phyloP scores from a whole-genome alignment of 2,329 filamentous ascomycete genomes.

The Leptographium radiaticola region DNA sequence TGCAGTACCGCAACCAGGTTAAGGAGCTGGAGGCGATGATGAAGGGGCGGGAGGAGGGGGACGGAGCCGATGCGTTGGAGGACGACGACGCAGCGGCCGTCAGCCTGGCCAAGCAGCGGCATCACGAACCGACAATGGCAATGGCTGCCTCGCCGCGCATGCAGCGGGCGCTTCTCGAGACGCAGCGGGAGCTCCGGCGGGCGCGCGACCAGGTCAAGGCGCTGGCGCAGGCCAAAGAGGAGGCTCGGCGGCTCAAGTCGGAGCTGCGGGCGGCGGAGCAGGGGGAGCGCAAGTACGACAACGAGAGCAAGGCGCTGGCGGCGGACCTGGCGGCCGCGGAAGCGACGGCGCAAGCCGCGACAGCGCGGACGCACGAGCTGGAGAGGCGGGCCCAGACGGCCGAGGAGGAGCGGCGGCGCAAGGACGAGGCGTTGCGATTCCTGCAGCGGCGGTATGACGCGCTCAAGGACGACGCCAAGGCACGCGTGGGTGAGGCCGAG shows the following conservation, averaged over 20 bases:
- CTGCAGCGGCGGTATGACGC: constrained; percentile 34
- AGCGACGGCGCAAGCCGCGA: constrained; percentile 14
- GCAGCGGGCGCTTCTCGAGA: constrained; percentile 37
- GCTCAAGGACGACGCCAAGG: constrained; percentile 39
- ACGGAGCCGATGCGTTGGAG: constrained; percentile 13
- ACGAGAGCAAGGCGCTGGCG: constrained; percentile 21
- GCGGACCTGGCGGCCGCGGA: constrained; percentile 17
- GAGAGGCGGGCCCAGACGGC: constrained; percentile 17
- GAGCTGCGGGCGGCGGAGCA: constrained; percentile 35
- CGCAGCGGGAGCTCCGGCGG: constrained; percentile 38
- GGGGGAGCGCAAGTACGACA: constrained; percentile 23
- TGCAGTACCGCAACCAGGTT: constrained; percentile 45
- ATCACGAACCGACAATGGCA: constrained; percentile 14
- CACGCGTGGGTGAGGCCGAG: constrained; percentile 40
- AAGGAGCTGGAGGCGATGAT: constrained; percentile 42
- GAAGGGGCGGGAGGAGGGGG: constrained; percentile 25
- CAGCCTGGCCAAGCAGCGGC: not conserved
- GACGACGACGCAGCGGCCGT: constrained; percentile 13
- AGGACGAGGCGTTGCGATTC: constrained; percentile 37
- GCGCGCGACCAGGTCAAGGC: constrained; percentile 42
- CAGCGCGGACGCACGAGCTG: constrained; percentile 16
- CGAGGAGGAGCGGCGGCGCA: constrained; percentile 20
- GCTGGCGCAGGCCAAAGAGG: constrained; percentile 34
- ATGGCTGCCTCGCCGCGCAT: constrained; percentile 34
- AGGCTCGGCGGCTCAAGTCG: constrained; percentile 38